Percentiles rank a stretch among this genome's conserved stretches.
Evolutionary conservation across 2,329 filamentous ascomycete genomes (phyloP).

Genomic region (Paraphaeosphaeria sporulosa): DNA sequence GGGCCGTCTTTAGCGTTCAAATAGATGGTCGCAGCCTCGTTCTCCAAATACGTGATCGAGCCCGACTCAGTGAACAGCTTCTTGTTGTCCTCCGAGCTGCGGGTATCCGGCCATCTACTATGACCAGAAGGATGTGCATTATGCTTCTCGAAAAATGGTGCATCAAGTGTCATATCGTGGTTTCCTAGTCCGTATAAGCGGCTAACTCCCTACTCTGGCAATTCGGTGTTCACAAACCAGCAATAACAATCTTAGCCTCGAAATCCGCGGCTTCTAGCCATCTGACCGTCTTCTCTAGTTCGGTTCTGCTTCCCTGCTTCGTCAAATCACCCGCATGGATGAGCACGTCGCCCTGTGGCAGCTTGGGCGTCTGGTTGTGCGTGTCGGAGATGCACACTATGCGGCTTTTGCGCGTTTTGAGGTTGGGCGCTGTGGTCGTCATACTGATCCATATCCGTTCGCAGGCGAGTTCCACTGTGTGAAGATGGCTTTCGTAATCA

Average conservation of each 20-base stretch:
- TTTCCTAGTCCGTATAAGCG: conserved; percentile 62
- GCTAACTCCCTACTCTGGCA: conserved; percentile 1
- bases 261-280: conserved; percentile 75
- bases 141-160: conserved; percentile 63
- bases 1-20: conserved; percentile 65
- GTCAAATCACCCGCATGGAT: conserved; percentile 81
- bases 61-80: conserved; percentile 58
- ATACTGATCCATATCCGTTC: conserved; percentile 16
- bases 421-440: neutral
- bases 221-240: conserved; percentile 57
- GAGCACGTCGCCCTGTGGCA: conserved; percentile 76
- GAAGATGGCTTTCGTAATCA: neutral
- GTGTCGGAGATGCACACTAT: conserved; percentile 82
- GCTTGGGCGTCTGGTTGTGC: conserved; percentile 69
- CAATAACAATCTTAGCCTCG: conserved; percentile 74
- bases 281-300: conserved; percentile 66
- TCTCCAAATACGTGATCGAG: conserved; percentile 70
- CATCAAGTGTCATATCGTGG: conserved; percentile 76
- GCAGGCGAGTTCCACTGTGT: neutral
- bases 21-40: conserved; percentile 62
- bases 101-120: conserved; percentile 65
- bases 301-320: conserved; percentile 69
- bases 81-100: conserved; percentile 63
- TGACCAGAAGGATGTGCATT: conserved; percentile 51
- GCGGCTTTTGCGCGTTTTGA: conserved; percentile 56